Evolutionary conservation across 495 filamentous ascomycete genomes (phyloP).

Genomic region (Neurospora terricola): DNA sequence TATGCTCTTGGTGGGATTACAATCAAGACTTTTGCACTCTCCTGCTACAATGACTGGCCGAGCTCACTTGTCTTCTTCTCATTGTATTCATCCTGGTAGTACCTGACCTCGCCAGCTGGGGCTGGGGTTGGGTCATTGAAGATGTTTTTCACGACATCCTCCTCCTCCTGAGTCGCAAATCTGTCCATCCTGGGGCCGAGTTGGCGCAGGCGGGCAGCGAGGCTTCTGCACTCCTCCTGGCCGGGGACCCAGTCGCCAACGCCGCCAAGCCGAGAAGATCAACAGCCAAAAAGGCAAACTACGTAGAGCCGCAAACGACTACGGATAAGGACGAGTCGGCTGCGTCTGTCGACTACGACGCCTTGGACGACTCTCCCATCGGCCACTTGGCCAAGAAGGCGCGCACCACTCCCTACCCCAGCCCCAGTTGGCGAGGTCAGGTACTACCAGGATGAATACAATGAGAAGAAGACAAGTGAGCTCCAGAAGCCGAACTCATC

Average conservation of each 20-base stretch:
- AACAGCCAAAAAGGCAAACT: slow-evolving; percentile 14
- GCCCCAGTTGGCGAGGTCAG: background rate
- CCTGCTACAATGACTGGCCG: background rate
- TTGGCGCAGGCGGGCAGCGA: background rate
- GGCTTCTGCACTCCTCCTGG: background rate
- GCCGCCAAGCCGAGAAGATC: background rate
- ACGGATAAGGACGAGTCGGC: background rate
- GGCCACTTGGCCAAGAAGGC: slow-evolving; percentile 10
- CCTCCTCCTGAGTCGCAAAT: background rate
- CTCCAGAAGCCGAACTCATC: background rate
- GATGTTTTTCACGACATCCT: background rate
- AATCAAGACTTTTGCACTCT: background rate
- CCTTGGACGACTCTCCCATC: slow-evolving; percentile 15
- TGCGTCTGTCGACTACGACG: slow-evolving; percentile 5
- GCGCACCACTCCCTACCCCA: background rate
- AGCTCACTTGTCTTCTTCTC: background rate
- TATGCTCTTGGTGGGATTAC: slow-evolving; percentile 38
- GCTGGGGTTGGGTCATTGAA: background rate
- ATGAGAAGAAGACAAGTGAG: background rate
- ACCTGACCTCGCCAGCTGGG: background rate
- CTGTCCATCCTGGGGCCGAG: background rate
- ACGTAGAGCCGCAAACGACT: slow-evolving; percentile 4
- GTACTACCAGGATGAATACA: background rate
- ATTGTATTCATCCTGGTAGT: background rate
- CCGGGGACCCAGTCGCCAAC: background rate